Evolutionary conservation across 345 rosid species (phyloP).

Genomic region (Citrus trifoliata): DNA sequence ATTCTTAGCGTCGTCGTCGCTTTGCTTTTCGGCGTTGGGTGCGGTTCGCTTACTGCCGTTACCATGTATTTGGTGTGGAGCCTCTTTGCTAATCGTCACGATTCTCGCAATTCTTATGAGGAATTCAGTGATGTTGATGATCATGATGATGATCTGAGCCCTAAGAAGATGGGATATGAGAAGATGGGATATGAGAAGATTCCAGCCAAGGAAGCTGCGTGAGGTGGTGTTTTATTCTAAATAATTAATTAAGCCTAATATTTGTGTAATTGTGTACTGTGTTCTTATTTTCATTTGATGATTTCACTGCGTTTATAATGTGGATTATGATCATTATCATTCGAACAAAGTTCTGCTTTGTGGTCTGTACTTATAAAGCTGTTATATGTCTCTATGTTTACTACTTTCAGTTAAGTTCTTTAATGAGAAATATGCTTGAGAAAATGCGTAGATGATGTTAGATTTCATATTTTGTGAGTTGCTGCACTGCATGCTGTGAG

Average conservation of each 20-base stretch:
- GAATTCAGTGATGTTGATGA: constrained; percentile 25
- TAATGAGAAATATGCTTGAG: neutral
- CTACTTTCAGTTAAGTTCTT: neutral
- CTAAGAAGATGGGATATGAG: constrained; percentile 78
- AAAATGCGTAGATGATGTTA: neutral
- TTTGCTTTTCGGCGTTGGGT: constrained; percentile 85
- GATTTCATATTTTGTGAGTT: neutral
- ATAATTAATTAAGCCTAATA: neutral
- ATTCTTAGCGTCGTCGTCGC: constrained; percentile 86
- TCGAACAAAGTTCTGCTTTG: neutral
- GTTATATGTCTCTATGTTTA: neutral
- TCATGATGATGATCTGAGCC: constrained; percentile 22
- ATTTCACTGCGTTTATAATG: neutral
- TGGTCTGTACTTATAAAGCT: neutral
- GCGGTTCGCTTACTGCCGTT: constrained; percentile 91
- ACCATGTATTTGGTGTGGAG: constrained; percentile 90
- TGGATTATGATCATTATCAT: constrained; percentile 3
- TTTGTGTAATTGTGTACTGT: constrained; percentile 18
- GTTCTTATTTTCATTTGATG: neutral
- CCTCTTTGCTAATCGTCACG: constrained; percentile 47
- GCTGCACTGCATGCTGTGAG: neutral
- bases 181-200: constrained; percentile 75
- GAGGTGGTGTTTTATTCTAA: constrained; percentile 7
- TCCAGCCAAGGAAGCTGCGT: constrained; percentile 45
- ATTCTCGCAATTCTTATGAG: constrained; percentile 25